phyloP scores from a whole-genome alignment of 1,284 basidiomycete species.

The Irpex sp. region DNA sequence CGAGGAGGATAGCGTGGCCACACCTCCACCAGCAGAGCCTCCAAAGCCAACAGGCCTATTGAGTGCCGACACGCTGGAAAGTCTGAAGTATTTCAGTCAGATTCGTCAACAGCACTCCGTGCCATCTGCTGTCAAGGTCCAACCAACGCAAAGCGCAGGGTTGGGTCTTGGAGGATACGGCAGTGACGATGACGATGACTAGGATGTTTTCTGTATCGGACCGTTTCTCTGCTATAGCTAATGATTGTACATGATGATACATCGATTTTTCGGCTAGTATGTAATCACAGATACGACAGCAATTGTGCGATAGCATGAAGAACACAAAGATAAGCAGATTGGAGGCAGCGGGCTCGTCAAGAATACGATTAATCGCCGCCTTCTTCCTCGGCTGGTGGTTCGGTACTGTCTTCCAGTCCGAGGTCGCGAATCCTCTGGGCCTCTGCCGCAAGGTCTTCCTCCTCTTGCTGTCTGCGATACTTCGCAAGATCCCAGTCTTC shows the following conservation, averaged over 20 bases:
- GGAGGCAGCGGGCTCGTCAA: background rate
- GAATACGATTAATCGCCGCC: conserved; percentile 8
- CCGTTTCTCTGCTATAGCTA: conserved; percentile 1
- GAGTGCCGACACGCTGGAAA: conserved; percentile 77
- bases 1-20: conserved; percentile 28
- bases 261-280: background rate
- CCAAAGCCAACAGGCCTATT: conserved; percentile 54
- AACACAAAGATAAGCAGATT: background rate
- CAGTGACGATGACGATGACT: conserved; percentile 65
- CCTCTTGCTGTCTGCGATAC: conserved; percentile 62
- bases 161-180: conserved; percentile 70
- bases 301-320: background rate
- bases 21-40: conserved; percentile 23
- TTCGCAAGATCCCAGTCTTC: conserved; percentile 72
- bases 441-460: conserved; percentile 49
- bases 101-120: conserved; percentile 59
- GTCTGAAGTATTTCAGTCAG: conserved; percentile 83
- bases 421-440: conserved; percentile 32
- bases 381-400: conserved; percentile 9
- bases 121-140: conserved; percentile 21
- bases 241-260: conserved; percentile 7
- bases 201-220: background rate
- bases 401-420: conserved; percentile 14
- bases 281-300: background rate
- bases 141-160: conserved; percentile 32